A percentile compares a stretch with the other conserved stretches of the same genome.
Conservation (phyloP, 2,329 filamentous ascomycete genomes). For the Colletotrichum sp. region DNA sequence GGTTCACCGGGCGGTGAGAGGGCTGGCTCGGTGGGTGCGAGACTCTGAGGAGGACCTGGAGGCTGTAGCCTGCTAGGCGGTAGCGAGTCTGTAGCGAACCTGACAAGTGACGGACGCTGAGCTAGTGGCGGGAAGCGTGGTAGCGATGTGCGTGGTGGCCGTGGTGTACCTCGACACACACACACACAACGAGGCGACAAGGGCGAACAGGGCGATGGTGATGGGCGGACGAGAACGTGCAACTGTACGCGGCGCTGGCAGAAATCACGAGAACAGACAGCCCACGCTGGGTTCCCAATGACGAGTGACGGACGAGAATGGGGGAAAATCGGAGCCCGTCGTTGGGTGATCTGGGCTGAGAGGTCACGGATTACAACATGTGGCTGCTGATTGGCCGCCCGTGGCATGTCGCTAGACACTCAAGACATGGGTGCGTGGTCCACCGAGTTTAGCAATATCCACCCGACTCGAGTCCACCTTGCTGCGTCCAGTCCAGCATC, state of each 20-base stretch:
- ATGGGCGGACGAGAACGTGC: background rate
- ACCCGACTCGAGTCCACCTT: slow-evolving; percentile 6
- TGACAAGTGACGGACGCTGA: background rate
- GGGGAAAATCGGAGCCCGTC: slow-evolving; percentile 17
- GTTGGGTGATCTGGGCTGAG: slow-evolving; percentile 20
- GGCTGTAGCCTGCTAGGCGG: background rate
- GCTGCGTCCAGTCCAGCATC: slow-evolving; percentile 4
- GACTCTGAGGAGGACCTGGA: background rate
- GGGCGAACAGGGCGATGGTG: background rate
- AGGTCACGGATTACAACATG: slow-evolving; percentile 24
- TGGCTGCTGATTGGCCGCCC: slow-evolving; percentile 6
- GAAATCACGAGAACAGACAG: slow-evolving; percentile 15
- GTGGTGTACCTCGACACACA: background rate
- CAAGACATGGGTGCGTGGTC: background rate
- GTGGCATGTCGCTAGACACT: slow-evolving; percentile 7
- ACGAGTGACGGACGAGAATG: slow-evolving; percentile 20
- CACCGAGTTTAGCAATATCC: background rate
- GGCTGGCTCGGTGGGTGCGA: background rate
- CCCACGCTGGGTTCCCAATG: slow-evolving; percentile 15
- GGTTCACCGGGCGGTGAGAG: slow-evolving; percentile 18
- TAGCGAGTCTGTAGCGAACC: background rate
- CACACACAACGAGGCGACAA: background rate
- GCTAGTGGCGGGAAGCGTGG: background rate
- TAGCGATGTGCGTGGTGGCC: background rate
- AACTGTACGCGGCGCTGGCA: slow-evolving; percentile 6